Evolutionary conservation across 2,329 filamentous ascomycete species (phyloP), one percentile per base, ranked within the genome.

Genomic region (Dactylonectria macrodidyma): DNA sequence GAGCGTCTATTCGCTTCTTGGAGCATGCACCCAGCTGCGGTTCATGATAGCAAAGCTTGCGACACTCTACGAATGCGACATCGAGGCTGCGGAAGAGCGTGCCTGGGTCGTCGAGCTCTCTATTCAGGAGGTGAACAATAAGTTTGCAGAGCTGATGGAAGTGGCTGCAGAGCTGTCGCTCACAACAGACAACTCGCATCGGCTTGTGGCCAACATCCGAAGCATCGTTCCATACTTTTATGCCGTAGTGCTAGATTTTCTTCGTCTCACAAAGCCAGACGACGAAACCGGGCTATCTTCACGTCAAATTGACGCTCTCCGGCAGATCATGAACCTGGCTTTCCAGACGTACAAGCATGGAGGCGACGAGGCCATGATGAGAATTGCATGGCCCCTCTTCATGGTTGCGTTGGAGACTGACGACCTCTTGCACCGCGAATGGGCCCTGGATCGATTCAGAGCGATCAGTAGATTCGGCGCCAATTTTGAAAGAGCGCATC

Each of bases 321-420:
- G 66, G 5, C 51, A 59, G 38, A 69, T 69, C 16, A 78, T 81
- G 68, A 78, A 77, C 14, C 68, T 81, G 5, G 77, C 78, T 2
- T 76, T 78, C 36, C 79, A 81, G 41, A 73, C 76, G 12, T 78
- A 76, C 52, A 78, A 76, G 44, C 76, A 81, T 55, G 73, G 73
- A 3, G 79, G 80, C 5, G 72, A 78, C 7, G 73, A 77, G n/a
- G 73, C 77, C 7, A 75, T 81, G 54, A 65, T 77, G 6, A 73
- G 78, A 41, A 72, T 81, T 16, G 77, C 79, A 0, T 81, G 79
- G 76, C 78, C 79, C 5, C 68, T 82, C 6, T 80, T 81, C 61
- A 73, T 79, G n/a, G 80, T 76, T 5, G 79, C 76, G 7, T 67
- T 82, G 7, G 78, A 81, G 66, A 81, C 79, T 5, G 74, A 79